Evolutionary conservation across 306 rosid genomes (phyloP).

Genomic region (Castanea crenata): DNA sequence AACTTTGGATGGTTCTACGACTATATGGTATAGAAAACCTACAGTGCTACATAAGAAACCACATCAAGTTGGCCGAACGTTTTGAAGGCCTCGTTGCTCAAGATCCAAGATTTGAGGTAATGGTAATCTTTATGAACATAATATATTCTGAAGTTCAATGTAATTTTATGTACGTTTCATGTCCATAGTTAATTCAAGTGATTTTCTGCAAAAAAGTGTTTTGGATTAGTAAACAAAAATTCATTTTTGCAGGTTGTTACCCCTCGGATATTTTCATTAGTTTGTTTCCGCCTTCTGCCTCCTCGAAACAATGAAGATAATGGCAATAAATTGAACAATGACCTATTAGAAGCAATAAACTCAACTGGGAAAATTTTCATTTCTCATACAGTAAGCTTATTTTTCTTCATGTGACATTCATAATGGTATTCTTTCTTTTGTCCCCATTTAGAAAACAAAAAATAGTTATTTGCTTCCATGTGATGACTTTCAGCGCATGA

Average conservation of each 20-base stretch:
- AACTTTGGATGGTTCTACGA: conserved; percentile 91
- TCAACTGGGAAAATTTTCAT: conserved; percentile 70
- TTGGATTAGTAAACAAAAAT: conserved; percentile 13
- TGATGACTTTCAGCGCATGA: neutral
- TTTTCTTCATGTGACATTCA: neutral
- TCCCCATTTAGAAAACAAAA: neutral
- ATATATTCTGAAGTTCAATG: neutral
- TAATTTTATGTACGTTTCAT: conserved; percentile 3
- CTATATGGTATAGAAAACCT: conserved; percentile 86
- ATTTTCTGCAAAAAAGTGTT: neutral
- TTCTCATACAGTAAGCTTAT: conserved; percentile 77
- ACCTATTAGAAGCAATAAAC: conserved; percentile 64
- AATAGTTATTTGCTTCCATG: neutral
- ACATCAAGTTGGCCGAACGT: conserved; percentile 66
- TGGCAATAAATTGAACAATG: conserved; percentile 58
- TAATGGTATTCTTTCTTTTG: neutral
- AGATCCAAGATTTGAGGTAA: conserved; percentile 85
- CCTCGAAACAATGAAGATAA: conserved; percentile 39
- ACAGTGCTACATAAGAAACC: conserved; percentile 62
- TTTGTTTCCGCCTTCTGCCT: conserved; percentile 80
- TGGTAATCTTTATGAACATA: neutral
- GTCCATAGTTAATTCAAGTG: neutral
- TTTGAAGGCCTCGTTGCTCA: conserved; percentile 65
- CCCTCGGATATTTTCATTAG: conserved; percentile 75
- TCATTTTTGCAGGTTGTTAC: conserved; percentile 47